Evolutionary conservation across 2,329 filamentous ascomycete genomes (phyloP).

Genomic region (Pseudopyrenochaeta lycopersici): DNA sequence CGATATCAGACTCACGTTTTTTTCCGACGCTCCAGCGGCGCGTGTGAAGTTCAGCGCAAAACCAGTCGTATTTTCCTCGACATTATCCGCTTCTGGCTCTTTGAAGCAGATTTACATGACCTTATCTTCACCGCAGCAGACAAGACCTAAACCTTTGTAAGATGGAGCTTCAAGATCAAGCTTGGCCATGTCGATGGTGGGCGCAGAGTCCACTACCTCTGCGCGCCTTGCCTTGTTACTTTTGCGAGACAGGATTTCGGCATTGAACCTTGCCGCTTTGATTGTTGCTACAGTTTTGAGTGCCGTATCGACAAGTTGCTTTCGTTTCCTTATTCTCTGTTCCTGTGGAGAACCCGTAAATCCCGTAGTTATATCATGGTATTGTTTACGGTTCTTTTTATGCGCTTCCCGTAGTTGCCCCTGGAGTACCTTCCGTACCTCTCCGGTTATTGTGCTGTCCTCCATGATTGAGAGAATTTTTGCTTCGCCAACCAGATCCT

Average conservation of each 20-base stretch:
- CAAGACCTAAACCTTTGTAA: slow-evolving; percentile 37
- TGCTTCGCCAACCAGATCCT: slow-evolving; percentile 41
- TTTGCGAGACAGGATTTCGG: slow-evolving; percentile 42
- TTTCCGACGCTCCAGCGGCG: slow-evolving; percentile 35
- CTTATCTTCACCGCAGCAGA: slow-evolving; percentile 45
- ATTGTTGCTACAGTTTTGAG: slow-evolving; percentile 34
- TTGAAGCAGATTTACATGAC: slow-evolving; percentile 47
- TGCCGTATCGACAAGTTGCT: slow-evolving; percentile 38
- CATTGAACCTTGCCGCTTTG: slow-evolving; percentile 40
- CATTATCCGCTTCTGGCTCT: slow-evolving; percentile 24
- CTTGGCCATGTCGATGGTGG: slow-evolving; percentile 22
- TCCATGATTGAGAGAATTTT: slow-evolving; percentile 35
- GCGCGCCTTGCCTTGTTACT: slow-evolving; percentile 45
- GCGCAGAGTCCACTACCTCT: slow-evolving; percentile 24
- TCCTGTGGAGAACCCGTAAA: slow-evolving; percentile 17
- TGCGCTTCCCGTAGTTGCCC: slow-evolving; percentile 40
- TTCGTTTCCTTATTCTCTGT: slow-evolving; percentile 26
- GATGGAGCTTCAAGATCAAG: slow-evolving; percentile 38
- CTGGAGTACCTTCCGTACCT: slow-evolving; percentile 27
- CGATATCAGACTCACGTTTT: slow-evolving; percentile 38
- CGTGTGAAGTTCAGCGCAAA: slow-evolving; percentile 47
- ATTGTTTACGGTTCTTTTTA: slow-evolving; percentile 35
- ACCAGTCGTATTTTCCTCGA: slow-evolving; percentile 40
- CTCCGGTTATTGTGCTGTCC: slow-evolving; percentile 5
- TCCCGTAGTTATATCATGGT: slow-evolving; percentile 21